These are phyloP conservation scores for Sordariomycetes sp. DNA, from an alignment of 2,329 filamentous ascomycete genomes.

Conservation along the genomic window DNA sequence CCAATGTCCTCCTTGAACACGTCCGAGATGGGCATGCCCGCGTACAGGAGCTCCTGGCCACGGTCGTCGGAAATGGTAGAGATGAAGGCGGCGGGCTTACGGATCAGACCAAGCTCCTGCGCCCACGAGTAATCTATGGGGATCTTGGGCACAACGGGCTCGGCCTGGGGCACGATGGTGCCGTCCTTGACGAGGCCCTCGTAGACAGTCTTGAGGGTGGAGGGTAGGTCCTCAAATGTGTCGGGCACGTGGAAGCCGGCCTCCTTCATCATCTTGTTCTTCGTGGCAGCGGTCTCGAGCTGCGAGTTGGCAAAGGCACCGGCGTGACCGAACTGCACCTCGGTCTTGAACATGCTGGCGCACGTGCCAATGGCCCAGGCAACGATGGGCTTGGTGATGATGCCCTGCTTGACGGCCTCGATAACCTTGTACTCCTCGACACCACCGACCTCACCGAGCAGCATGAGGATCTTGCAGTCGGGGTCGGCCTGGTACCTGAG, in stretches of 20 bases:
- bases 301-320: constrained; percentile 98
- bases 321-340: constrained; percentile 98
- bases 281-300: constrained; percentile 89
- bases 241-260: constrained; percentile 90
- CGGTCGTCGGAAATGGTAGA: constrained; percentile 99
- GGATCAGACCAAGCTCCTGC: constrained; percentile 97
- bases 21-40: constrained; percentile 99
- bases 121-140: constrained; percentile 99
- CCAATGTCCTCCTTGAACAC: constrained; percentile 98
- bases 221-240: constrained; percentile 92
- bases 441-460: constrained; percentile 97
- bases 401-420: constrained; percentile 86
- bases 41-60: constrained; percentile 97
- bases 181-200: constrained; percentile 75
- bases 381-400: constrained; percentile 96
- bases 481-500: constrained; percentile 94
- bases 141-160: constrained; percentile 95
- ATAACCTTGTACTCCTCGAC: constrained; percentile 99
- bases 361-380: constrained; percentile 99
- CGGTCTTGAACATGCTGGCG: constrained; percentile 99
- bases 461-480: constrained; percentile 90
- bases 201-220: constrained; percentile 67
- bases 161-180: constrained; percentile 70
- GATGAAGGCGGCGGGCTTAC: constrained; percentile 99
- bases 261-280: constrained; percentile 95